Base-by-base conservation (phyloP, 768 basidiomycete species). In the Auricularia cornea region DNA sequence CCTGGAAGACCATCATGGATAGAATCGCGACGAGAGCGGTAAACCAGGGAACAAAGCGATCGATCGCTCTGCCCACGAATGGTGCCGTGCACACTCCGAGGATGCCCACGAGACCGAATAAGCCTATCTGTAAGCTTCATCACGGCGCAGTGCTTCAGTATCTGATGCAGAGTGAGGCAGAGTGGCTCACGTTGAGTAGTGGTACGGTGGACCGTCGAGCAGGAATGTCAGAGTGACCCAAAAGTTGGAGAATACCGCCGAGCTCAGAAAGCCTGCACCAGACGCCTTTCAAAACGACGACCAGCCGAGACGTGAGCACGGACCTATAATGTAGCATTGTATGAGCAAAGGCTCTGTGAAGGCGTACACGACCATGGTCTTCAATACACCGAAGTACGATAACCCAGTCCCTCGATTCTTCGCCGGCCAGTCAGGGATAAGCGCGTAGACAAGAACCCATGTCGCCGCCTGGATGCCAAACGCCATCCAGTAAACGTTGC, bases 361-460 rank as follows among this genome's bases (percentile, higher is more conserved):
- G 0, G 85, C 77, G 67, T 85, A 89, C 72, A 85, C 88, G 6
- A 77, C 86, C 92, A 94, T 93, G 12, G 86, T 88, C 73, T 66
- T 70, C 30, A 91, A 73, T 56, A 93, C 87, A 20, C 84, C 74
- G 66, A 77, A 79, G 73, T 94, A 94, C 2, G 84, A 83, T 65
- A 91, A 61, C 56, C 82, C 75, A 11, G 68, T 68, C 11, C 71
- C 72, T 26, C 69, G 72, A 70, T 89, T 88, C 71, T 89, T 92
- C 14, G 87, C 82, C 1, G 91, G 92, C 69, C 89, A 93, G 73
- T 95, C 92, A 1, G 92, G 92, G n/a, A 93, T 74, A 61, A 86
- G 67, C 26, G 83, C 72, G 69, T 88, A 93, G 48, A 85, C 75
- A 28, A 87, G 78, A 3, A 80, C 40, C 8, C 88, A 74, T 14